Percentiles rank a stretch among this genome's conserved stretches.
Evolutionary conservation across 2,329 filamentous ascomycete genomes (phyloP).

Genomic region (Aspergillus melleus): DNA sequence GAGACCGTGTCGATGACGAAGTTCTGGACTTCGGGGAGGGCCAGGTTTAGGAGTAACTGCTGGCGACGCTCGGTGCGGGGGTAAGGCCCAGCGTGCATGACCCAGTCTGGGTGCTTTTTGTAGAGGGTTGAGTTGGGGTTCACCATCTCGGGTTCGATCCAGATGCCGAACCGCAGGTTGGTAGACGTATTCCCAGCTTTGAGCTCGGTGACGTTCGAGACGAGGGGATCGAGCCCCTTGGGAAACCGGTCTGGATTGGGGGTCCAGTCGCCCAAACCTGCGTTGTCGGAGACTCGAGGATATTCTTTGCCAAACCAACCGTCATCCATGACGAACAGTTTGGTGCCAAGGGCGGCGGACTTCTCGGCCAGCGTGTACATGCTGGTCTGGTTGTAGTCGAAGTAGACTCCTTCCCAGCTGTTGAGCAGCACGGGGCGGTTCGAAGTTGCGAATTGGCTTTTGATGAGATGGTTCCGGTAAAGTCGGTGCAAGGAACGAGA

Average conservation of each 20-base stretch:
- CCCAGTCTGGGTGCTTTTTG: conserved; percentile 64
- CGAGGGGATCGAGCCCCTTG: conserved; percentile 54
- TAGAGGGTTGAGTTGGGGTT: conserved; percentile 64
- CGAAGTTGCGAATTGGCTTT: conserved; percentile 55
- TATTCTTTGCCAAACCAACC: conserved; percentile 68
- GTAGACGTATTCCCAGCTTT: conserved; percentile 49
- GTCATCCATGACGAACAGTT: conserved; percentile 65
- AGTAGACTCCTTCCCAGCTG: conserved; percentile 65
- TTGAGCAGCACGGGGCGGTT: conserved; percentile 61
- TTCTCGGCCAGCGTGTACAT: conserved; percentile 58
- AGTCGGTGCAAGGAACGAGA: conserved; percentile 63
- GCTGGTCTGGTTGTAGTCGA: conserved; percentile 58
- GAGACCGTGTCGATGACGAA: conserved; percentile 60
- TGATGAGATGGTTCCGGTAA: conserved; percentile 62
- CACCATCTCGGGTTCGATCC: conserved; percentile 70
- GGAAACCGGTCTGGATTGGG: conserved; percentile 62
- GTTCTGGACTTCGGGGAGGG: conserved; percentile 61
- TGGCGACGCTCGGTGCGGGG: conserved; percentile 56
- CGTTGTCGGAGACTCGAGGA: conserved; percentile 57
- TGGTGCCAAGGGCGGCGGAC: conserved; percentile 60
- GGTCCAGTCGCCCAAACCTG: conserved; percentile 65
- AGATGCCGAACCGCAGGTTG: conserved; percentile 62
- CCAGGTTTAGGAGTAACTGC: conserved; percentile 64
- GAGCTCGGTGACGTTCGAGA: conserved; percentile 53
- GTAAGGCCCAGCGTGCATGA: conserved; percentile 57